Evolutionary conservation across 768 basidiomycete genomes (phyloP).

Genomic region (Lentinula sp.): DNA sequence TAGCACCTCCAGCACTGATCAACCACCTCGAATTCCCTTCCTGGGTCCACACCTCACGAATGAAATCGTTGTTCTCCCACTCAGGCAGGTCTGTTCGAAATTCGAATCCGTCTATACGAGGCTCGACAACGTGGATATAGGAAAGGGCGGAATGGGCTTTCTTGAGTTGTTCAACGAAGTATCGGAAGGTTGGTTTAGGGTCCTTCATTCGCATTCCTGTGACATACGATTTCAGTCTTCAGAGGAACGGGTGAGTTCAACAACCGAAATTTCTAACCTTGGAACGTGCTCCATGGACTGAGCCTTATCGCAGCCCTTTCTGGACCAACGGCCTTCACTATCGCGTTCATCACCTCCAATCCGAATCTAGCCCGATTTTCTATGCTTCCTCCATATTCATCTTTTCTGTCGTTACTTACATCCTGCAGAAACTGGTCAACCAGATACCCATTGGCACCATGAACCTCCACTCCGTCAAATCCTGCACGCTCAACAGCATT

Average conservation of each 20-base stretch:
- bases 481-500: slow-evolving; percentile 41
- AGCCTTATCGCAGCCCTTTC: slow-evolving; percentile 39
- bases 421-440: slow-evolving; percentile 44
- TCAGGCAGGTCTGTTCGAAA: neutral
- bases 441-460: slow-evolving; percentile 24
- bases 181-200: slow-evolving; percentile 37
- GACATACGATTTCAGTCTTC: slow-evolving; percentile 2
- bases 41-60: slow-evolving; percentile 18
- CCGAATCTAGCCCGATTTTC: slow-evolving; percentile 44
- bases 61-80: slow-evolving; percentile 13
- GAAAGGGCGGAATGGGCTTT: slow-evolving; percentile 27
- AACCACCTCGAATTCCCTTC: slow-evolving; percentile 9
- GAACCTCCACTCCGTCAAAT: slow-evolving; percentile 53
- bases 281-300: slow-evolving; percentile 34
- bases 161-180: slow-evolving; percentile 32
- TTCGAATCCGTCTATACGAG: slow-evolving; percentile 14
- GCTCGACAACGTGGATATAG: slow-evolving; percentile 38
- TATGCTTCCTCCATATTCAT: slow-evolving; percentile 48
- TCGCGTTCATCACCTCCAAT: slow-evolving; percentile 39
- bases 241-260: no score
- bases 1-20: slow-evolving; percentile 24
- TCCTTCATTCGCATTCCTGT: slow-evolving; percentile 38
- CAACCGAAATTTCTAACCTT: slow-evolving; percentile 18
- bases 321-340: slow-evolving; percentile 35
- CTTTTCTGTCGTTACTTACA: slow-evolving; percentile 36